Base-by-base conservation (phyloP, 805 yeast genomes). In the Yarrowia sp. region DNA sequence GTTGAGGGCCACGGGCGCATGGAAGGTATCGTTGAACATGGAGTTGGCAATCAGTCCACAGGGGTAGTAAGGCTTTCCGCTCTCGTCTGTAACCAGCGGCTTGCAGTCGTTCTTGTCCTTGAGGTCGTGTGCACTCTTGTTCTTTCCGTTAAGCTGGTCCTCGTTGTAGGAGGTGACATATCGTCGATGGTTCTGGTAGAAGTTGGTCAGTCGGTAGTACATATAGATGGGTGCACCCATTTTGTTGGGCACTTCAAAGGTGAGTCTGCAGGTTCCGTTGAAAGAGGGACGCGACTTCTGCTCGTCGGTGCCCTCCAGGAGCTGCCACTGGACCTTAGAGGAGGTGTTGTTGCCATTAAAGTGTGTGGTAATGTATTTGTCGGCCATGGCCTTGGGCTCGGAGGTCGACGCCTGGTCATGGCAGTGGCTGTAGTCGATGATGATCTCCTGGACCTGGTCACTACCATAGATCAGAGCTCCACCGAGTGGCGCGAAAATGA, bases 11-110 rank as follows among this genome's bases (percentile, higher is more conserved):
- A 79, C 76, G 4, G 87, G 88, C 17, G 80, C 76, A 8, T 83
- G 78, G 72, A 90, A 87, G 3, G 97, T 85, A 73, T 93, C 99
- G 75, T 93, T 93, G 81, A 95, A 93, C 75, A 83, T 76, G 0
- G 98, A 90, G 77, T 93, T 93, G 62, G 98, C 96, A 68, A 93
- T 91, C 59, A 93, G 81, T 0, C 99, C 99, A 78, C 98, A 95
- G 17, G 99, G 99, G 74, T 93, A 93, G 67, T 85, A 82, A 33
- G 89, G 85, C 70, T 80, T 81, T 32, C 89, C 88, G 22, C 82
- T 81, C 6, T 74, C 69, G 61, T 78, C 75, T 32, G 81, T 74
- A 16, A 83, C 81, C 69, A 89, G 74, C n/a, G 92, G 92, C 70
- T 83, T 81, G 78, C 96, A 89, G 63, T 83, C 79, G 62, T 77